Conservation (phyloP, 1,284 basidiomycete genomes). For the Phellinidium pouzarii region DNA sequence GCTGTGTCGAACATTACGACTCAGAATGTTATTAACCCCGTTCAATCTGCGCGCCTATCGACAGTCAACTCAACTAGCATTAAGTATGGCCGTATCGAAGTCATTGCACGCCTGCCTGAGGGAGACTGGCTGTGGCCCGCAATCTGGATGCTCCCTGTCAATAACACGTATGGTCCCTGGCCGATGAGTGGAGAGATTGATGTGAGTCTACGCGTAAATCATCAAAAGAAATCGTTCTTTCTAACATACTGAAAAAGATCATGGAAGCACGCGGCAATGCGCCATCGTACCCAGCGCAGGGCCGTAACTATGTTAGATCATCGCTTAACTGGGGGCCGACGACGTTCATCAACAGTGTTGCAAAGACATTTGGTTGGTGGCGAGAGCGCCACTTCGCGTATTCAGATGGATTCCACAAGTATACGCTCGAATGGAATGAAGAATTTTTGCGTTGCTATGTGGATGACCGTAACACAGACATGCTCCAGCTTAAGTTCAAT, state of each 20-base stretch:
- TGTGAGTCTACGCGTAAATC: slow-evolving; percentile 3
- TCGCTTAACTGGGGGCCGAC: slow-evolving; percentile 75
- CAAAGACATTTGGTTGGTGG: slow-evolving; percentile 62
- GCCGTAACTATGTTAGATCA: slow-evolving; percentile 65
- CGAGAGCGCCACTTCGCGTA: slow-evolving; percentile 48
- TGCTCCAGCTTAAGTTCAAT: slow-evolving; percentile 28
- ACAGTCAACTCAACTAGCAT: slow-evolving; percentile 69
- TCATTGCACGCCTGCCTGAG: slow-evolving; percentile 71
- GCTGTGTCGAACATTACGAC: slow-evolving; percentile 52
- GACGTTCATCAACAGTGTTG: slow-evolving; percentile 45
- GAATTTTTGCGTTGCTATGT: slow-evolving; percentile 50
- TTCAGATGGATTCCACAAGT: slow-evolving; percentile 70
- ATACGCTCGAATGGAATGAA: slow-evolving; percentile 75
- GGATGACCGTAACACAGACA: slow-evolving; percentile 17
- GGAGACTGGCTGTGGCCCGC: slow-evolving; percentile 74
- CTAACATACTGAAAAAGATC: slow-evolving; percentile 30
- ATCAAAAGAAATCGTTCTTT: background rate
- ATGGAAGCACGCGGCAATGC: slow-evolving; percentile 68
- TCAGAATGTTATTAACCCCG: slow-evolving; percentile 66
- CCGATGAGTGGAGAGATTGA: slow-evolving; percentile 76
- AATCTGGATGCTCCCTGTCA: slow-evolving; percentile 84
- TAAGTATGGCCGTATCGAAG: slow-evolving; percentile 77
- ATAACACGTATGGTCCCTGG: slow-evolving; percentile 78
- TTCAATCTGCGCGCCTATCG: slow-evolving; percentile 72
- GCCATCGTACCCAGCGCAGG: slow-evolving; percentile 54